These are phyloP conservation scores for Ceratobasidium sp. DNA, from an alignment of 1,284 basidiomycete genomes.

Conservation along the genomic window DNA sequence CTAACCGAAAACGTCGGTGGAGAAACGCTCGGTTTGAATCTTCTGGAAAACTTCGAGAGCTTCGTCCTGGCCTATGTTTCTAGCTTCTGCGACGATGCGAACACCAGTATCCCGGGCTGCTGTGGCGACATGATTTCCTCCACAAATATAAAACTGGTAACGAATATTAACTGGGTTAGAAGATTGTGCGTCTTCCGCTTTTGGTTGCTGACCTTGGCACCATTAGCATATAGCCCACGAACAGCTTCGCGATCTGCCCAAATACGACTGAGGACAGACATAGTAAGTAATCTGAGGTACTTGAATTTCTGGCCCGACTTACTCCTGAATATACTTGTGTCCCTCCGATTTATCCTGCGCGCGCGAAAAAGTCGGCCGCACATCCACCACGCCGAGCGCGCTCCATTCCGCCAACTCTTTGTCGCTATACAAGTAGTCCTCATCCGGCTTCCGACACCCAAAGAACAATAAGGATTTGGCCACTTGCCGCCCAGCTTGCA, in stretches of 20 bases:
- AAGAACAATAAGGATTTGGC: conserved; percentile 62
- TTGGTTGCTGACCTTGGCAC: conserved; percentile 37
- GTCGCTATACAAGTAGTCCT: conserved; percentile 61
- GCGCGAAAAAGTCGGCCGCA: conserved; percentile 63
- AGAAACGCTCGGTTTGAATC: conserved; percentile 33
- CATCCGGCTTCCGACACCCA: conserved; percentile 60
- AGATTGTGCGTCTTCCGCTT: neutral
- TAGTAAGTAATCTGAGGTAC: neutral
- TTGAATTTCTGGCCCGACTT: conserved; percentile 47
- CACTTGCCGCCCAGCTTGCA: conserved; percentile 59
- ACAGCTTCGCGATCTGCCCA: conserved; percentile 36
- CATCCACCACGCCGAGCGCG: conserved; percentile 60
- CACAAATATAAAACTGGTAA: conserved; percentile 37
- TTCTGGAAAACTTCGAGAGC: conserved; percentile 16
- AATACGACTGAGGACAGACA: conserved; percentile 15
- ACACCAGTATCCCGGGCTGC: conserved; percentile 32
- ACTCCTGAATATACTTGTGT: conserved; percentile 65
- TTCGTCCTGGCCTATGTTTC: neutral
- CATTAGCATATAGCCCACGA: neutral
- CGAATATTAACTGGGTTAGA: too few relatives aligned
- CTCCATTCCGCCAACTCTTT: conserved; percentile 60
- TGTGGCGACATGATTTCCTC: conserved; percentile 10
- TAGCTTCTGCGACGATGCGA: conserved; percentile 28
- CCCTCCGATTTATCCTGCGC: conserved; percentile 56
- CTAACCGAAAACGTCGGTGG: conserved; percentile 43